phyloP scores from a whole-genome alignment of 2,329 filamentous ascomycete genomes.

The Phyllosticta citribraziliensis region DNA sequence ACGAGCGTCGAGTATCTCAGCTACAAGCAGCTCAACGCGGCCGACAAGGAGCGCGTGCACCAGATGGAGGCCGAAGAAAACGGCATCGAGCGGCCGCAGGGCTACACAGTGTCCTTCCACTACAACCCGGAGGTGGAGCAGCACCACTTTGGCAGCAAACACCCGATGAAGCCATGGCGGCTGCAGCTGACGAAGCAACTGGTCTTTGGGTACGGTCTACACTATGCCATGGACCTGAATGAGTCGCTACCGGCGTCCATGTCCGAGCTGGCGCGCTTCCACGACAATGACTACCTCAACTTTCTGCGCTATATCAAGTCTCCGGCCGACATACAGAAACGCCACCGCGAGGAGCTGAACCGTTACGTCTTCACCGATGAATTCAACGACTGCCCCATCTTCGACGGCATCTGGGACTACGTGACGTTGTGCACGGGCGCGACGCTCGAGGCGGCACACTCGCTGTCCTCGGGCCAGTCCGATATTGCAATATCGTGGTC shows the following conservation, averaged over 20 bases:
- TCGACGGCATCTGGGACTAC: conserved; percentile 92
- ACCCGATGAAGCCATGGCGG: conserved; percentile 99
- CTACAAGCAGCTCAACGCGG: conserved; percentile 5
- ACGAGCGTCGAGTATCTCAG: conserved; percentile 6
- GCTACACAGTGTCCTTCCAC: conserved; percentile 90
- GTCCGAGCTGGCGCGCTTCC: conserved; percentile 80
- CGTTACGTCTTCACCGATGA: conserved; percentile 73
- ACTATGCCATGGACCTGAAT: conserved; percentile 94
- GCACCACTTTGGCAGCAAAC: conserved; percentile 92
- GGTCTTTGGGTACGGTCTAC: conserved; percentile 89
- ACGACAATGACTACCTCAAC: conserved; percentile 81
- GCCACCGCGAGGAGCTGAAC: conserved; percentile 32
- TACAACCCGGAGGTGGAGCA: conserved; percentile 91
- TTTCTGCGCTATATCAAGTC: conserved; percentile 55
- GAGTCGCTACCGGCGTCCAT: conserved; percentile 73
- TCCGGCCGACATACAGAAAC: conserved; percentile 9
- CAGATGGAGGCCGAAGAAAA: conserved; percentile 46
- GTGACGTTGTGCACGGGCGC: conserved; percentile 88
- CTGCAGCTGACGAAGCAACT: conserved; percentile 91
- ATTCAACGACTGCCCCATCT: conserved; percentile 78
- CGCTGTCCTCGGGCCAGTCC: conserved; percentile 74
- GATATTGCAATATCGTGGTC: conserved; percentile 98
- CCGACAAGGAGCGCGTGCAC: conserved; percentile 33
- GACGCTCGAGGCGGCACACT: conserved; percentile 81
- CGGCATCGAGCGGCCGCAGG: conserved; percentile 69